Base-by-base conservation (phyloP, 176 grass and related monocot species). In the Oryza brachyantha region DNA sequence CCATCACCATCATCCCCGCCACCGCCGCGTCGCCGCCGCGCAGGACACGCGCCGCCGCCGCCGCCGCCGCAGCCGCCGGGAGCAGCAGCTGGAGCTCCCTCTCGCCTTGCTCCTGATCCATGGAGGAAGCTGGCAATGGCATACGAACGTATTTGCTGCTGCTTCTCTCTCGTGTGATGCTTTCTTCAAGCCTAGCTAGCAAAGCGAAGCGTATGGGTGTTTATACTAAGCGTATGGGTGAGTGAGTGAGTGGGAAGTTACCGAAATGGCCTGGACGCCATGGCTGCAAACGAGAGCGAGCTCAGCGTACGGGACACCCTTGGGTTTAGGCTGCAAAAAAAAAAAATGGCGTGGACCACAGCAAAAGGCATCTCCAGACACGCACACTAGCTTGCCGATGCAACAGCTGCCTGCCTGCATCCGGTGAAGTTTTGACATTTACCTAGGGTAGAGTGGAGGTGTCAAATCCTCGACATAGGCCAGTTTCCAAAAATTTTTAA, bases 1-100 rank as follows among this genome's bases (percentile, higher is more conserved):
- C n/a, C n/a, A n/a, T n/a, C n/a, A n/a, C n/a, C n/a, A n/a, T n/a
- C 46, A 10, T 8, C 48, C 21, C 68, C 35, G 83, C 78, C 10
- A 83, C 32, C 17, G 46, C 32, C 17, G 46, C 3, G 42, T 13
- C 42, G 16, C 16, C 36, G 3, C 74, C 34, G 3, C 22, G 13
- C 9, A 65, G 27, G 21, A 36, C 25, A 3, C 27, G n/a, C 41
- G 29, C 76, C 29, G 83, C 78, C 5, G 85, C 50, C 19, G 21
- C 45, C 35, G 3, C 79, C 41, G 3, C 21, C 3, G 83, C 75
- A 3, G 84, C 50, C 4, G 68, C 46, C 0, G 92, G 90, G 27
- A 88, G 78, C 59, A 98, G 81, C 43, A 92, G 78, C 59, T 91
- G 90, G 70, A 91, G 63, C 70, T 92, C 88, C 61, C 86, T 79